Evolutionary conservation across 2,329 filamentous ascomycete species (phyloP).

Genomic region (Fusarium nodosum): DNA sequence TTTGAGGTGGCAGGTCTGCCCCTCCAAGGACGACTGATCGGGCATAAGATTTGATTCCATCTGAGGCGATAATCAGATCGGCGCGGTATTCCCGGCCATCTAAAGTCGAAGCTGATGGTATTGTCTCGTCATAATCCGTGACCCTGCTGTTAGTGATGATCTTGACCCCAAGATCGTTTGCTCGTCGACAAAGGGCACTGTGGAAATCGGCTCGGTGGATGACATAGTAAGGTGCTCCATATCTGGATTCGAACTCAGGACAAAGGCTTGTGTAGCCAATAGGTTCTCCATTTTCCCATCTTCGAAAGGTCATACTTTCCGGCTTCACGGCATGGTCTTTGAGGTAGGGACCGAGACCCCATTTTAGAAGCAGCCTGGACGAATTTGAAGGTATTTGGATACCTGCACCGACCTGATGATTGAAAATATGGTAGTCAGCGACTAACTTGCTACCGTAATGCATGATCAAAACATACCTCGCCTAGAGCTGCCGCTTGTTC

Average conservation of each 20-base stretch:
- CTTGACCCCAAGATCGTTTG: background rate
- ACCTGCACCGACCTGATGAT: conserved; percentile 13
- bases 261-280: background rate
- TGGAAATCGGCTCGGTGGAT: conserved; percentile 16
- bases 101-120: background rate
- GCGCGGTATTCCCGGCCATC: conserved; percentile 7
- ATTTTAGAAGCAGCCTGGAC: background rate
- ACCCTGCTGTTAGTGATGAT: conserved; percentile 8
- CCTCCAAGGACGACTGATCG: conserved; percentile 13
- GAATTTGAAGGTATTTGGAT: conserved; percentile 19
- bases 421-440: too few species aligned
- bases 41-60: conserved; percentile 13
- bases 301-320: conserved; percentile 14
- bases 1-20: conserved; percentile 1
- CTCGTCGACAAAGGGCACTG: background rate
- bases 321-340: conserved; percentile 5
- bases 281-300: conserved; percentile 3
- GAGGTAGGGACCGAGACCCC: conserved; percentile 8
- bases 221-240: conserved; percentile 5
- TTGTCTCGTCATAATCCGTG: background rate
- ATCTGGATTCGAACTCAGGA: background rate
- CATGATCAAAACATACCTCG: background rate
- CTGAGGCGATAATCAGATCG: background rate
- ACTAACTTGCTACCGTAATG: too few species aligned
- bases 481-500: conserved; percentile 4